Base-by-base conservation (phyloP, 306 rosid genomes). In the Corylus americana region DNA sequence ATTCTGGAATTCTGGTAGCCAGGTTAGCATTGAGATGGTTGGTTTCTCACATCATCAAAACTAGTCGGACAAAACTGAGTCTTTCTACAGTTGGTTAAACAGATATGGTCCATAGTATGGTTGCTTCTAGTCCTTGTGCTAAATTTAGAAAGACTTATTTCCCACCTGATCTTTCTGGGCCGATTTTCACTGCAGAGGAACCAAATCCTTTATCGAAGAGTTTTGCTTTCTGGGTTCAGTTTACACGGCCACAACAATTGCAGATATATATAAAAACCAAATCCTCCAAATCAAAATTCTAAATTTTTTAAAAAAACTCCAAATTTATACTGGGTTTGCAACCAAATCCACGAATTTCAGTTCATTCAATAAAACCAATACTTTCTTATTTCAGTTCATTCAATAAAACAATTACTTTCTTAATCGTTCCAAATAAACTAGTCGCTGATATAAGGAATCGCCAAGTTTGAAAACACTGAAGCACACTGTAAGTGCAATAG, bases 191-290 rank as follows among this genome's bases (percentile, higher is more conserved):
- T 18, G 62, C 1, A 55, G 62, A 69, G 5, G 31, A 37, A 35
- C 11, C 31, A 77, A 53, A 53, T 42, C 67, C 45, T 7, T n/a
- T 4, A n/a, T 16, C 17, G 4, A 68, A 77, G 1, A 20, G 14
- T 49, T 71, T 71, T 73, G 6, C 17, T 8, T 50, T 22, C 44
- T 47, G 37, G 42, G 44, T 11, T n/a, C 8, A 8, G 16, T 58
- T 17, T 35, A 67, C 71, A 67, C 11, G 27, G 14, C 25, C 37
- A 39, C 13, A 18, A 55, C 11, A 17, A 55, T 55, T 55, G 61
- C 57, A 61, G 13, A 29, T 47, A 48, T 16, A 57, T 67, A 49
- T 17, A 55, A 69, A 74, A 45, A 14, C 7, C 66, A 69, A 80
- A 55, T 5, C 58, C 72, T 20, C 58, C 31, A 42, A 3, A 25